phyloP scores from a whole-genome alignment of 2,329 filamentous ascomycete genomes.

The Aschersonia sp. region DNA sequence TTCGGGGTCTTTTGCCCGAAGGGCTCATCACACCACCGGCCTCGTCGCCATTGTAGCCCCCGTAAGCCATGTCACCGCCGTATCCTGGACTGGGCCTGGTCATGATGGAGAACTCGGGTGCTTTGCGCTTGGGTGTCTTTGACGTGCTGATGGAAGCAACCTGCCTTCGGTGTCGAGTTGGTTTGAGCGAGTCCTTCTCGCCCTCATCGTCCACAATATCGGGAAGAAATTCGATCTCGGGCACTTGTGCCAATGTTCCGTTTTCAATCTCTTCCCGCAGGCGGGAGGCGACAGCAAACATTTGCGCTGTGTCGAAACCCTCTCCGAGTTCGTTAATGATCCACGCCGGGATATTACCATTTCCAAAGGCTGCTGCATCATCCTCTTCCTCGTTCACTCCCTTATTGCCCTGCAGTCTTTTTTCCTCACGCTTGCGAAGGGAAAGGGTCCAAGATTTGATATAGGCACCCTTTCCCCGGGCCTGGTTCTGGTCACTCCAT shows the following conservation, averaged over 20 bases:
- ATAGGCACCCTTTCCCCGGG: constrained; percentile 13
- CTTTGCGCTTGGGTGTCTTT: constrained; percentile 12
- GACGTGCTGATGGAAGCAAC: constrained; percentile 5
- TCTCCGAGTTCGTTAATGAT: constrained; percentile 28
- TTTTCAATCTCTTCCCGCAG: constrained; percentile 29
- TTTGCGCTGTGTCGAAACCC: constrained; percentile 31
- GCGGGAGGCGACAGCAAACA: constrained; percentile 30
- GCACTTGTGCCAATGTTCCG: constrained; percentile 29
- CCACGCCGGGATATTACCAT: constrained; percentile 33
- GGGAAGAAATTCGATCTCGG: constrained; percentile 45
- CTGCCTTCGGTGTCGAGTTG: constrained; percentile 9
- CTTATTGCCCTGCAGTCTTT: constrained; percentile 28
- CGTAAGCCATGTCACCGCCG: constrained; percentile 2
- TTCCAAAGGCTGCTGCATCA: constrained; percentile 11
- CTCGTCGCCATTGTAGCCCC: constrained; percentile 1
- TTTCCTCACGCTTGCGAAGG: constrained; percentile 50
- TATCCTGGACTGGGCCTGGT: constrained; percentile 1
- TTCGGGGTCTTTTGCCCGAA: constrained; percentile 11
- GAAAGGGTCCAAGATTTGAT: constrained; percentile 42
- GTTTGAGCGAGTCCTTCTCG: constrained; percentile 10
- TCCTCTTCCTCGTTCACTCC: constrained; percentile 16
- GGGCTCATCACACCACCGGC: constrained; percentile 7
- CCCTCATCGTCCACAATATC: constrained; percentile 31
- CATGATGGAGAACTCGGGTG: constrained; percentile 5
- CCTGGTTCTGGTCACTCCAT: constrained; percentile 42